Evolutionary conservation across 257 asterid genomes (phyloP), one percentile per base, ranked within the genome.

Genomic region (Solanum ossicruentum): DNA sequence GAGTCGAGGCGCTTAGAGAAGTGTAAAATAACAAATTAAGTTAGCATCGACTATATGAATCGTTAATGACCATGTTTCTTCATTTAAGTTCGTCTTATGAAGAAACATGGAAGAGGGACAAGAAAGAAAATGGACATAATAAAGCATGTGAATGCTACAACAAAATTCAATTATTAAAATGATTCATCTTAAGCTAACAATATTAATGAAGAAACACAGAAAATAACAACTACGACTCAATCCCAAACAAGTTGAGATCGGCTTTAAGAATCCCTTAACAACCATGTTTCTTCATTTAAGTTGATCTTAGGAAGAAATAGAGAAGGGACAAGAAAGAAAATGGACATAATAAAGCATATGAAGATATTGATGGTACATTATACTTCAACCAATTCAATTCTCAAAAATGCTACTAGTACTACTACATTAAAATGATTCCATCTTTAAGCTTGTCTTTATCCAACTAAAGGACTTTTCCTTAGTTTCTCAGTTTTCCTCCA

Each of bases 401-500:
- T 0, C 13, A 58, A 58, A n/a, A 20, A 58, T 56, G 17, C n/a
- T 23, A 72, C 58, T 36, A 32, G 36, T 32, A 26, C 66, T 23
- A 32, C 65, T 78, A 79, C 21, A 56, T 56, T 15, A 81, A 60
- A 8, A 63, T 15, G 61, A 78, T 75, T 75, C 63, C 12, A 23
- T 5, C 26, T 79, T 16, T 32, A 66, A 79, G 41, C 21, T 8
- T 9, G 77, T n/a, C 32, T 51, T 73, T 80, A 90, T 83, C 93
- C 91, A 85, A 88, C 80, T 75, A 94, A 81, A 23, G 92, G 87
- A 61, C 88, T 82, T 81, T 81, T 88, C 85, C 93, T 92, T 65
- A 92, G 52, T 84, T 88, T 92, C 82, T 92, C 92, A 85, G 94
- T 84, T 82, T 86, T 92, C 58, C 90, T 60, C 60, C 88, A 87